phyloP scores from a whole-genome alignment of 169 alveolate genomes.

The Babesia microti region DNA sequence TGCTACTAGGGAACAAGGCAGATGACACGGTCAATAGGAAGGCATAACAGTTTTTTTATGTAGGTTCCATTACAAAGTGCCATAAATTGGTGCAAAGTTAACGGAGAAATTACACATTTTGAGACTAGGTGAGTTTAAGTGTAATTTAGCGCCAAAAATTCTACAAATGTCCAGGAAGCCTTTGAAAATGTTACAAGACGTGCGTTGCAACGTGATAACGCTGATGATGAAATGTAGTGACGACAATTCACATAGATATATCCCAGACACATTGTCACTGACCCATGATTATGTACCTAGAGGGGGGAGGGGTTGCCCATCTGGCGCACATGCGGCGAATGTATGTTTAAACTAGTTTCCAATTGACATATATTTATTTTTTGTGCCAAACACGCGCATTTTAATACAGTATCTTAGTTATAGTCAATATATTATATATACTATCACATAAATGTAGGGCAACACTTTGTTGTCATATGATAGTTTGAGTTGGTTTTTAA shows the following conservation, averaged over 20 bases:
- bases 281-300: constrained; percentile 29
- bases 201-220: constrained; percentile 70
- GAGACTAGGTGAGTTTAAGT: constrained; percentile 70
- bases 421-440: too few species aligned
- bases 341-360: constrained; percentile 11
- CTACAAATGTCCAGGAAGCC: constrained; percentile 87
- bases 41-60: constrained; percentile 34
- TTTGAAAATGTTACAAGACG: constrained; percentile 81
- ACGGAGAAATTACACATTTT: constrained; percentile 82
- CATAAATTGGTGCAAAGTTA: constrained; percentile 81
- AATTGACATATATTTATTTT: neutral
- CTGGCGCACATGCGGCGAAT: constrained; percentile 20
- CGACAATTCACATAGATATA: too few species aligned
- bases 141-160: constrained; percentile 81
- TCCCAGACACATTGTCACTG: constrained; percentile 38
- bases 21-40: constrained; percentile 85
- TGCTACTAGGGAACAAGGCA: constrained; percentile 90
- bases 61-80: constrained; percentile 79
- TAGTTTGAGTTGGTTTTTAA: too few species aligned
- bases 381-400: neutral
- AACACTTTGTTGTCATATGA: too few species aligned
- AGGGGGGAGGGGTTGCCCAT: constrained; percentile 18
- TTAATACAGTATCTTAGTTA: too few species aligned
- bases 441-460: too few species aligned
- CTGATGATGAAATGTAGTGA: constrained; percentile 69